A percentile compares a stretch with the other conserved stretches of the same genome.
Conservation (phyloP, 129 eudicot genomes). For the Lactuca sativa region DNA sequence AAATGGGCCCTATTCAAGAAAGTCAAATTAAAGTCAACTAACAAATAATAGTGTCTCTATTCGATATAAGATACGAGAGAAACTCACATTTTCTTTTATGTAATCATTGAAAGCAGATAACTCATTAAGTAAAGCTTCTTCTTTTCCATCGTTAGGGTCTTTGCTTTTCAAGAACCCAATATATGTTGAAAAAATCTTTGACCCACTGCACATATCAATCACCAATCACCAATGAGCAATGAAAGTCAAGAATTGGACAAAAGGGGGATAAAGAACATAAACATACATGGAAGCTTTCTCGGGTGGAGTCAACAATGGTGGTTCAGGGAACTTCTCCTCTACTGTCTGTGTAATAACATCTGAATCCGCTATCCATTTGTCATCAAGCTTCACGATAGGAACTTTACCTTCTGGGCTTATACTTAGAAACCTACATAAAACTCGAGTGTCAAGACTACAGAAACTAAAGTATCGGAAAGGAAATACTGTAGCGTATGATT, state of each 20-base stretch:
- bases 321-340: constrained; percentile 85
- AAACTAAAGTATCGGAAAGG: not conserved
- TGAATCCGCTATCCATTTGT: constrained; percentile 94
- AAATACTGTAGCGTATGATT: not conserved
- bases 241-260: constrained; percentile 6
- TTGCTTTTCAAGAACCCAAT: constrained; percentile 92
- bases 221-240: not conserved
- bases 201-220: constrained; percentile 59
- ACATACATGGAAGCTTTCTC: constrained; percentile 89
- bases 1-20: constrained; percentile 66
- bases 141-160: constrained; percentile 90
- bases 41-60: not conserved
- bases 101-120: constrained; percentile 66
- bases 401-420: constrained; percentile 92
- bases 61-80: not conserved
- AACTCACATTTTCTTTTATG: constrained; percentile 81
- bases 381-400: constrained; percentile 77
- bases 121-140: constrained; percentile 75
- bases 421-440: constrained; percentile 55
- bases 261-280: constrained; percentile 10
- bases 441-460: not conserved
- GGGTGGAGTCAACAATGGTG: constrained; percentile 76
- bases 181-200: constrained; percentile 83
- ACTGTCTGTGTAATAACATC: constrained; percentile 86
- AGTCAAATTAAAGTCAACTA: constrained; percentile 10